Conservation (phyloP, 2,329 filamentous ascomycete genomes). For the Aspergillus ruber region DNA sequence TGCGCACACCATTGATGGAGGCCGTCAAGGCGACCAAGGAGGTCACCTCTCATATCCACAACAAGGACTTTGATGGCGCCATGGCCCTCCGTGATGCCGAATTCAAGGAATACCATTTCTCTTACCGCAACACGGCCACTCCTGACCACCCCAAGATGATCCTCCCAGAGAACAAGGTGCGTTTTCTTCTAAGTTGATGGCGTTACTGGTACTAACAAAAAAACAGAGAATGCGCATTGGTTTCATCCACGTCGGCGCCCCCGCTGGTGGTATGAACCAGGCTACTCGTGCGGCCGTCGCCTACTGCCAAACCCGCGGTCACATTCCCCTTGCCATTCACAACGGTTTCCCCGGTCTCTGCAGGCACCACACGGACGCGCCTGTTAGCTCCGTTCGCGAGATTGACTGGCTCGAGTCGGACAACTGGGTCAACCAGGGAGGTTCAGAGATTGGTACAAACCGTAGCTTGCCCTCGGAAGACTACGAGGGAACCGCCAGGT, state of each 20-base stretch:
- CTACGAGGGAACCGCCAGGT: conserved; percentile 71
- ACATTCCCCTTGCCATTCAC: conserved; percentile 86
- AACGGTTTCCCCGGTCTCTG: conserved; percentile 95
- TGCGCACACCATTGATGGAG: conserved; percentile 79
- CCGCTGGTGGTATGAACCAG: conserved; percentile 96
- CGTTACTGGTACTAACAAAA: conserved; percentile 22
- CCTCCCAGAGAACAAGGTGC: conserved; percentile 64
- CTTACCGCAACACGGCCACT: conserved; percentile 85
- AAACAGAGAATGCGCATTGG: conserved; percentile 78
- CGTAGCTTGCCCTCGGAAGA: conserved; percentile 85
- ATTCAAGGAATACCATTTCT: conserved; percentile 85
- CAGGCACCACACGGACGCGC: conserved; percentile 79
- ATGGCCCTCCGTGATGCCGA: conserved; percentile 88
- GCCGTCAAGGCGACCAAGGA: conserved; percentile 81
- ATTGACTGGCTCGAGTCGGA: conserved; percentile 94
- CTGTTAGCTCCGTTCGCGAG: conserved; percentile 72
- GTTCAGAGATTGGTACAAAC: conserved; percentile 97
- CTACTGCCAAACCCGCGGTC: conserved; percentile 86
- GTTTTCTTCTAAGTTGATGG: conserved; percentile 17
- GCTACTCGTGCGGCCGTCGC: conserved; percentile 88
- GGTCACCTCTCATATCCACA: conserved; percentile 73
- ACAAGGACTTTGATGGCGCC: conserved; percentile 77
- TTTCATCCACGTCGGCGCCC: conserved; percentile 94
- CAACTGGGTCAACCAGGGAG: conserved; percentile 90
- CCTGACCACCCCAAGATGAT: conserved; percentile 64